Percentiles rank a stretch among this genome's conserved stretches.
Evolutionary conservation across 495 filamentous ascomycete genomes (phyloP).

Genomic region (Beverwykella pulmonaria): DNA sequence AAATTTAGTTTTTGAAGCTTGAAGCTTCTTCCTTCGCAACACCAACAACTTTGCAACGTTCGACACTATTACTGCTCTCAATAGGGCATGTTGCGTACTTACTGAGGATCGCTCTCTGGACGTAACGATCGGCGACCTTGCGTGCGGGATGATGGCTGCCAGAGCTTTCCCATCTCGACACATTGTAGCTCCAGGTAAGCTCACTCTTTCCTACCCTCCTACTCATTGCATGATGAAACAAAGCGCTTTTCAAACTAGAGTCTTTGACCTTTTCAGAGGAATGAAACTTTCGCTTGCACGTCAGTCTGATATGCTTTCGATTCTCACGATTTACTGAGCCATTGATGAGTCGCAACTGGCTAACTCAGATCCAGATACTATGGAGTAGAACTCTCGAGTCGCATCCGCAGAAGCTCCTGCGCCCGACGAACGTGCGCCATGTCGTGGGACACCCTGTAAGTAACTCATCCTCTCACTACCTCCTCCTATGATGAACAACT

Average conservation of each 20-base stretch:
- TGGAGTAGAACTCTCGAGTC: not conserved
- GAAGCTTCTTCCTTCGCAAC: constrained; percentile 1
- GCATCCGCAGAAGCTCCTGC: not conserved
- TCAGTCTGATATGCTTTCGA: constrained; percentile 82
- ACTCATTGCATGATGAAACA: constrained; percentile 63
- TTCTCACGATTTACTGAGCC: not conserved
- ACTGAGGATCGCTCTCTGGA: not conserved
- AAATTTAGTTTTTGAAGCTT: constrained; percentile 18
- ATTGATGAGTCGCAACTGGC: not conserved
- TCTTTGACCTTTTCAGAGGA: constrained; percentile 90
- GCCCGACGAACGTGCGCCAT: not conserved
- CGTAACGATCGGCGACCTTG: not conserved
- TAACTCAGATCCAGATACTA: not conserved
- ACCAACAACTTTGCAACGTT: not conserved
- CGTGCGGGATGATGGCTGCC: not conserved
- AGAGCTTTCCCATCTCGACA: not conserved
- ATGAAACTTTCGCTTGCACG: constrained; percentile 97
- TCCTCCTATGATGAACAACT: constrained; percentile 71
- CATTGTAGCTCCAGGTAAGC: constrained; percentile 12
- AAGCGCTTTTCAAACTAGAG: constrained; percentile 92
- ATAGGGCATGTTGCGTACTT: not conserved
- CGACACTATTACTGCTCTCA: not conserved
- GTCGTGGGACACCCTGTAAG: not conserved
- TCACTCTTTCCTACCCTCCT: not conserved
- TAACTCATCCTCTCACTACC: not conserved